phyloP scores from a whole-genome alignment of 1,284 basidiomycete species.

The Vanrija sp. region DNA sequence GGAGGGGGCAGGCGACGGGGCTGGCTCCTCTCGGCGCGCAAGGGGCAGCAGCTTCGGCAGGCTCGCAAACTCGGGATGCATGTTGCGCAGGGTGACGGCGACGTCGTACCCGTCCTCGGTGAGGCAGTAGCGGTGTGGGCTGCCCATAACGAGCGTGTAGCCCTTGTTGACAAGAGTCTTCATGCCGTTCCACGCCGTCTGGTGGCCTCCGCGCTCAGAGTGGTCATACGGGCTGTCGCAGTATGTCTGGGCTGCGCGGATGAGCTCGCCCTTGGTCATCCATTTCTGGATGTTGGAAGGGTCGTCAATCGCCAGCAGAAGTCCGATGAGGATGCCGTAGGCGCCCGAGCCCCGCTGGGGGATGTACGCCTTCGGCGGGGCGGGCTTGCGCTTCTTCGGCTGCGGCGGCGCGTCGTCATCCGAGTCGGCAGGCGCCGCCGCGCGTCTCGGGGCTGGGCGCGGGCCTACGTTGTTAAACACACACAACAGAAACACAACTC shows the following conservation, averaged over 20 bases:
- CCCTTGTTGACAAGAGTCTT: conserved; percentile 43
- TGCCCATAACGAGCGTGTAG: conserved; percentile 41
- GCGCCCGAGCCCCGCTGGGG: conserved; percentile 39
- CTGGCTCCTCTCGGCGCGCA: not conserved
- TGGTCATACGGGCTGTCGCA: conserved; percentile 41
- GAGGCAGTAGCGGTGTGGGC: conserved; percentile 42
- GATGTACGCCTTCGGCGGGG: conserved; percentile 35
- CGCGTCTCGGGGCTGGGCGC: not conserved
- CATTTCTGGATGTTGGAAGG: conserved; percentile 25
- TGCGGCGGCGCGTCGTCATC: conserved; percentile 6
- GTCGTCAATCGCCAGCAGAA: conserved; percentile 35
- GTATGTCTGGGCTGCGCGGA: conserved; percentile 34
- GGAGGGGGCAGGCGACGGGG: not conserved
- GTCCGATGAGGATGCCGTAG: conserved; percentile 44
- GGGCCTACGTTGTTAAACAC: not conserved
- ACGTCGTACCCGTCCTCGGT: conserved; percentile 46
- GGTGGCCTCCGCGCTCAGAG: conserved; percentile 38
- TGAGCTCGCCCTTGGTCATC: conserved; percentile 41
- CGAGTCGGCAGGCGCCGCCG: not conserved
- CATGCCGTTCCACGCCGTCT: conserved; percentile 46
- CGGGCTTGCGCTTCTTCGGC: conserved; percentile 19
- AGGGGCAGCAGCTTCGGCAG: conserved; percentile 18
- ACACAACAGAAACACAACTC: not conserved
- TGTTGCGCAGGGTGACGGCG: conserved; percentile 28
- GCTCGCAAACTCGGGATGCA: conserved; percentile 32